phyloP scores from a whole-genome alignment of 2,329 filamentous ascomycete species.

The Colletotrichum sp. region DNA sequence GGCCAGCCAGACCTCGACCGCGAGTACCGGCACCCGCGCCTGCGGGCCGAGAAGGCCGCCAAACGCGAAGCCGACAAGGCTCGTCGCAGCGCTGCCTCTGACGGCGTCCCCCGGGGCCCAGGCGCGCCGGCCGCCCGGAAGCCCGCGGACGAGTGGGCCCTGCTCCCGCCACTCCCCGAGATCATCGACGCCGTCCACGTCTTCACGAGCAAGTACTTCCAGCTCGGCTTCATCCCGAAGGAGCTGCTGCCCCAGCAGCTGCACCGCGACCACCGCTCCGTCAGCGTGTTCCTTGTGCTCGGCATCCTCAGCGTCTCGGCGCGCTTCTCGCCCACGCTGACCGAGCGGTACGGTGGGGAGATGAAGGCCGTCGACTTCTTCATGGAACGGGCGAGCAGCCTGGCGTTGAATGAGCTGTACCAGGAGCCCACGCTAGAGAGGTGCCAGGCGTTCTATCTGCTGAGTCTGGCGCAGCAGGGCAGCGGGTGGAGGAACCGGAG shows the following conservation, averaged over 20 bases:
- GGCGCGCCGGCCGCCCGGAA: constrained; percentile 23
- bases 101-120: constrained; percentile 24
- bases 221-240: constrained; percentile 64
- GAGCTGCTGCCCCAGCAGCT: constrained; percentile 53
- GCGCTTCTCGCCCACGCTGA: constrained; percentile 55
- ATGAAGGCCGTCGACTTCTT: constrained; percentile 58
- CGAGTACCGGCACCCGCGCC: constrained; percentile 60
- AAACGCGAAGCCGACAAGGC: constrained; percentile 44
- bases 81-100: constrained; percentile 35
- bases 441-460: constrained; percentile 63
- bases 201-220: constrained; percentile 62
- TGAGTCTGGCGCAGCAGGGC: constrained; percentile 64
- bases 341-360: constrained; percentile 53
- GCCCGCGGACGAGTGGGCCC: constrained; percentile 50
- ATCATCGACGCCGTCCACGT: constrained; percentile 58
- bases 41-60: constrained; percentile 50
- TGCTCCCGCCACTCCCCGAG: constrained; percentile 52
- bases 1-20: constrained; percentile 61
- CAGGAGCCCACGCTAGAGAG: constrained; percentile 57
- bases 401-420: constrained; percentile 58
- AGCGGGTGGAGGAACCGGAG: constrained; percentile 58
- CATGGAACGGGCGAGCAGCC: constrained; percentile 52
- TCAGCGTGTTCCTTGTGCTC: constrained; percentile 60
- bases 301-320: constrained; percentile 62
- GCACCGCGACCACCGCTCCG: constrained; percentile 49